Base-by-base conservation (phyloP, 2,329 filamentous ascomycete genomes). In the Thermothelomyces thermophilus region DNA sequence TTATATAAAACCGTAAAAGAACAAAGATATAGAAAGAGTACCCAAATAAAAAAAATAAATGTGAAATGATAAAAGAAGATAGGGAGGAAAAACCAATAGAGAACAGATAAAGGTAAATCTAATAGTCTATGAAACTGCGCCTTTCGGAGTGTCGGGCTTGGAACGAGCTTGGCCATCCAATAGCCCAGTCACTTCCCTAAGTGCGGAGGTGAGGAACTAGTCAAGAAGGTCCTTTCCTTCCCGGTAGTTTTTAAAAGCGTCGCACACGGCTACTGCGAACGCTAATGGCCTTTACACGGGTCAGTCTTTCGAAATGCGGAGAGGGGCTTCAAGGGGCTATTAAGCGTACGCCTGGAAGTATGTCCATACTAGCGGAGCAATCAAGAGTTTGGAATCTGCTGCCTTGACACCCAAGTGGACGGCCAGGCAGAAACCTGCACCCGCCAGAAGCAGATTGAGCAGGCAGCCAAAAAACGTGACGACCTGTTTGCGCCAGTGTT, bases 171-270 rank as follows among this genome's bases (percentile, higher is more conserved):
- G 9, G 24, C 24, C 24, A 26, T 9, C 9, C 9, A n/a, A n/a
- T n/a, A n/a, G n/a, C n/a, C 9, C 5, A 26, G 24, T 26, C 24
- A 9, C 9, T 26, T 26, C 24, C 9, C 24, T 26, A 26, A 26
- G 9, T 26, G 5, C 9, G 24, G 5, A 9, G 9, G 24, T 9
- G 9, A 9, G 5, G 24, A 26, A 11, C 51, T 39, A 60, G 34
- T 60, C 58, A 11, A 60, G 52, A 16, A 60, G 54, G 30, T 59
- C 57, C 48, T 54, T 46, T 20, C 58, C 58, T 42, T 60, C 58
- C 11, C 53, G 47, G 36, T 59, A 49, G 47, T 58, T 60, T 24
- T 60, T 60, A 10, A 56, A 36, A 17, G 51, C 52, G 46, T 60
- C 58, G n/a, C 49, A 56, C 5, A 56, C 39, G 10, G 57, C 57